phyloP scores from a whole-genome alignment of 2,329 filamentous ascomycete genomes.

The Akanthomyces lecanii region DNA sequence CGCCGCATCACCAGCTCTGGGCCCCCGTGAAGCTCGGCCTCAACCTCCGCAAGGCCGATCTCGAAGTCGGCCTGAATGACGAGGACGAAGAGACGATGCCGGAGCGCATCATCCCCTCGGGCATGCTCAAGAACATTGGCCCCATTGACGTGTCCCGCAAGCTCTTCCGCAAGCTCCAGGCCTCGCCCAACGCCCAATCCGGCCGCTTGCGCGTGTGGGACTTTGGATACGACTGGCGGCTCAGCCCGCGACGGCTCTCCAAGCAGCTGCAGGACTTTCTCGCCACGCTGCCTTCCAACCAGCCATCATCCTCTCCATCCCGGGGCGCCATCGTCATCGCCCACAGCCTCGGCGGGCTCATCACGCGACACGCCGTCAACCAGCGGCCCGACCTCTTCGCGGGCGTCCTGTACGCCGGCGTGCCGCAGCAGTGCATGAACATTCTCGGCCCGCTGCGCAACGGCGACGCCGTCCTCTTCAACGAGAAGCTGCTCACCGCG shows the following conservation, averaged over 20 bases:
- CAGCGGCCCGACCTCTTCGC: slow-evolving; percentile 78
- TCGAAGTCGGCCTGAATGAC: slow-evolving; percentile 77
- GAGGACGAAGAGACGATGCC: slow-evolving; percentile 83
- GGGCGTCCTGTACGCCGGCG: slow-evolving; percentile 80
- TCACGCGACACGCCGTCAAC: slow-evolving; percentile 85
- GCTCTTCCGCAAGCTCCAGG: slow-evolving; percentile 71
- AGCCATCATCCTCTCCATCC: slow-evolving; percentile 45
- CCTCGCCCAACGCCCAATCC: slow-evolving; percentile 66
- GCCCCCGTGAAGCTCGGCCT: slow-evolving; percentile 89
- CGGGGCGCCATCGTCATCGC: slow-evolving; percentile 77
- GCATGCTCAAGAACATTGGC: slow-evolving; percentile 88
- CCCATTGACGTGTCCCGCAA: slow-evolving; percentile 85
- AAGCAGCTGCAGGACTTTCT: slow-evolving; percentile 69
- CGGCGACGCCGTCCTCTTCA: slow-evolving; percentile 87
- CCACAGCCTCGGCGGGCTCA: slow-evolving; percentile 82
- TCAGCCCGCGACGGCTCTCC: slow-evolving; percentile 75
- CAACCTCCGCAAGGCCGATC: slow-evolving; percentile 84
- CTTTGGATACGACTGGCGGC: slow-evolving; percentile 92
- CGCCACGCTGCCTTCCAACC: slow-evolving; percentile 70
- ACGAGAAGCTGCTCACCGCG: slow-evolving; percentile 83
- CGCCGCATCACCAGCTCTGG: slow-evolving; percentile 85
- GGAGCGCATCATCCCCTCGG: slow-evolving; percentile 75
- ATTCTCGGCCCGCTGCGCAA: slow-evolving; percentile 86
- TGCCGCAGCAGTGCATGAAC: slow-evolving; percentile 82
- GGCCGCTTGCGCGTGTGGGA: slow-evolving; percentile 78